A percentile compares a stretch with the other conserved stretches of the same genome.
Evolutionary conservation across 2,329 filamentous ascomycete species (phyloP).

Genomic region (Parasarocladium wereldwijsianum): DNA sequence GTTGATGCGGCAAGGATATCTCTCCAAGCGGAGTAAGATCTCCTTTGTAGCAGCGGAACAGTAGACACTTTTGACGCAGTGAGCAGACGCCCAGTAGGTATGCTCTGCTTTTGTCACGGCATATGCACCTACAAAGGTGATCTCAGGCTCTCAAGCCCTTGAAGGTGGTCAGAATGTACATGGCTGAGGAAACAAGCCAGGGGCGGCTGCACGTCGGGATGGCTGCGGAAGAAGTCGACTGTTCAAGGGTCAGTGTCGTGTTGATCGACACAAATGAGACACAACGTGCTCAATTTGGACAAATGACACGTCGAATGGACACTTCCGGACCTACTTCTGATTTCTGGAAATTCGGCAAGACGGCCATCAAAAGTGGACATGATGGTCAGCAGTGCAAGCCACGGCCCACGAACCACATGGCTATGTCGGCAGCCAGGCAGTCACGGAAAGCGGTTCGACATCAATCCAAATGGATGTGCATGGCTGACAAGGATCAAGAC

Average conservation of each 20-base stretch:
- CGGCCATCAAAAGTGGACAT: slow-evolving; percentile 72
- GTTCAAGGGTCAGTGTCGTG: too few relatives aligned
- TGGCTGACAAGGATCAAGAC: too few relatives aligned
- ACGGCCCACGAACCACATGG: too few relatives aligned
- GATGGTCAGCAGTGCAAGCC: slow-evolving; percentile 5
- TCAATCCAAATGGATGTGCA: too few relatives aligned
- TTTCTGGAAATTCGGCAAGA: slow-evolving; percentile 63
- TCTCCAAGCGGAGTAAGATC: slow-evolving; percentile 67
- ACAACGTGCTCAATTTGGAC: not conserved
- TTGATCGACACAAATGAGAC: slow-evolving; percentile 6
- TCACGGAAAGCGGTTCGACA: too few relatives aligned
- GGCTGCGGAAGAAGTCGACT: slow-evolving; percentile 71
- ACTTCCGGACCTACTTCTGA: slow-evolving; percentile 38
- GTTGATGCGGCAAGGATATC: slow-evolving; percentile 67
- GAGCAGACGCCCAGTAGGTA: not conserved
- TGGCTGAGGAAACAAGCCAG: slow-evolving; percentile 83
- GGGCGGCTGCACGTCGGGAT: slow-evolving; percentile 39
- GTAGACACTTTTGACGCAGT: slow-evolving; percentile 52
- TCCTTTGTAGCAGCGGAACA: slow-evolving; percentile 74
- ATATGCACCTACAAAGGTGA: slow-evolving; percentile 54
- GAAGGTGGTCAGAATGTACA: slow-evolving; percentile 80
- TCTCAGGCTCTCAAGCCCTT: slow-evolving; percentile 60
- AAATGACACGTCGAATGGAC: not conserved
- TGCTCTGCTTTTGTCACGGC: not conserved
- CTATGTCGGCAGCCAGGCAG: too few relatives aligned